Percentiles rank a stretch among this genome's conserved stretches.
Conservation (phyloP, 2,329 filamentous ascomycete genomes). For the Sporothrix pseudoabietina region DNA sequence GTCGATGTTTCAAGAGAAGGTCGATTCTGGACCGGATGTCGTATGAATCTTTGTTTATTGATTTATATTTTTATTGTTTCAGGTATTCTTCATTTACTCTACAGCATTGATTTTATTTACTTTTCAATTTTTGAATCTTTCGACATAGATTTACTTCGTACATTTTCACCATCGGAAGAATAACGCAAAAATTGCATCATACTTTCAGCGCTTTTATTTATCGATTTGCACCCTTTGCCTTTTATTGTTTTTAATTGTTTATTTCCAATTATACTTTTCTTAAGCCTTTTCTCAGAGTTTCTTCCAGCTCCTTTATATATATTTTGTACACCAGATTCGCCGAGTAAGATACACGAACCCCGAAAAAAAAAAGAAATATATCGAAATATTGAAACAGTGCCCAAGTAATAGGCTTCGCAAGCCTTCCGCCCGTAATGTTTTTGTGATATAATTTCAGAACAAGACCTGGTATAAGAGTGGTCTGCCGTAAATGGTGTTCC, state of each 20-base stretch:
- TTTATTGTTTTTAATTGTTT: background rate
- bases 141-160: background rate
- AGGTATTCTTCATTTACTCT: background rate
- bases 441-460: background rate
- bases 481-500: background rate
- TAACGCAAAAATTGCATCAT: too few relatives aligned
- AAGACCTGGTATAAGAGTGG: background rate
- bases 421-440: background rate
- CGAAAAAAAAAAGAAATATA: background rate
- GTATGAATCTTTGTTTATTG: background rate
- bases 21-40: background rate
- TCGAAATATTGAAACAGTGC: background rate
- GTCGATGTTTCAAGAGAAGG: background rate
- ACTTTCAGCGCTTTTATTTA: background rate
- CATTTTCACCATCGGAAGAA: background rate
- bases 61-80: background rate
- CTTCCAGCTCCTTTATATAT: background rate
- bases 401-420: background rate
- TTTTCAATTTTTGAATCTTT: background rate
- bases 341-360: background rate
- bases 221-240: background rate
- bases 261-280: background rate
- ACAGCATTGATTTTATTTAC: background rate
- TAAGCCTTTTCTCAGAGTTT: background rate
- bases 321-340: conserved; percentile 20